Conservation (phyloP, 2,329 filamentous ascomycete species). For the Knoxdaviesia capensis region DNA sequence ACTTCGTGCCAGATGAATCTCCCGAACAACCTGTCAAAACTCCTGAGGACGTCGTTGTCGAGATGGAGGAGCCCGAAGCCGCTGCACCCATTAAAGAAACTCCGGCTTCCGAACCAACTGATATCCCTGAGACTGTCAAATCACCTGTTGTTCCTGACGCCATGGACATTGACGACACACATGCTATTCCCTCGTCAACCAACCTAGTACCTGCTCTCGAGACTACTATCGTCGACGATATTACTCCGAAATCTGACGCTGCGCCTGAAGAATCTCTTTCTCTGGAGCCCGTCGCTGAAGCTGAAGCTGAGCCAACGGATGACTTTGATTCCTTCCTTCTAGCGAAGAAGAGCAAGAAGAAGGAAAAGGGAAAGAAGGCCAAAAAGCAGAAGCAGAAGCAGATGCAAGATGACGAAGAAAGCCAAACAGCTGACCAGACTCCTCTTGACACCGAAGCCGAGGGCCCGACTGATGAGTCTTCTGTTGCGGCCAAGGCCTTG, state of each 20-base stretch:
- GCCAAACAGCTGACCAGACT: too few relatives aligned
- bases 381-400: too few relatives aligned
- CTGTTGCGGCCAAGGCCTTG: too few relatives aligned
- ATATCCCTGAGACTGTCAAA: neutral
- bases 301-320: neutral
- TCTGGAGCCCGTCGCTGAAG: neutral
- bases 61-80: neutral
- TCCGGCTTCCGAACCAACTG: neutral
- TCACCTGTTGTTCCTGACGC: too few relatives aligned
- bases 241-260: neutral
- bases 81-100: neutral
- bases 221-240: neutral
- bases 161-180: too few relatives aligned
- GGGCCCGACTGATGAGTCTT: too few relatives aligned
- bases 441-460: too few relatives aligned
- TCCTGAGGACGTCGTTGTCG: neutral
- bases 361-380: too few relatives aligned
- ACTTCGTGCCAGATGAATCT: too few relatives aligned
- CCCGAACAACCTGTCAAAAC: too few relatives aligned
- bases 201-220: neutral
- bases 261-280: neutral
- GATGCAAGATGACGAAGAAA: too few relatives aligned
- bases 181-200: too few relatives aligned
- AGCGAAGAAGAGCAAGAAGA: neutral
- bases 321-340: neutral